Base-by-base conservation (phyloP, 345 rosid species). In the Reutealis trisperma region DNA sequence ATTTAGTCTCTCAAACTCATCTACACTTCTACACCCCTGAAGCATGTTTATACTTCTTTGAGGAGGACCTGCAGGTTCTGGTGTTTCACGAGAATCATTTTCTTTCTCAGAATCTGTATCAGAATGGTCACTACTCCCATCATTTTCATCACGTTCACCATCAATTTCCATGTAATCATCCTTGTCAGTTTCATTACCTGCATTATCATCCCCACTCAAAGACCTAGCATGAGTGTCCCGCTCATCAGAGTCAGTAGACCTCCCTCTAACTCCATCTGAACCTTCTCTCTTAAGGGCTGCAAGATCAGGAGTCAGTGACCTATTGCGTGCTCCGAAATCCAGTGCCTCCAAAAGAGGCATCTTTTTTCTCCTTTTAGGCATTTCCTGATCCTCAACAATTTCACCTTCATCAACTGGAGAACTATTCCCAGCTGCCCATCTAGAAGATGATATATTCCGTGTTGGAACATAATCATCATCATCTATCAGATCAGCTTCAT, bases 11-110 rank as follows among this genome's bases (percentile, higher is more conserved):
- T 91, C 98, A 79, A 93, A 96, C 84, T 96, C 99, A 37, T 96
- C 97, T 80, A 96, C 99, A 83, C 97, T 92, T 89, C 98, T 89
- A 84, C 99, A 96, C 24, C 98, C 98, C 82, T 82, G 89, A 82
- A 96, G 97, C 99, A 92, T 96, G 88, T 90, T 94, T 69, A 96
- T 79, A 86, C 90, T 88, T 86, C 99, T 90, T 79, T 86, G 88
- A 34, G 93, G 93, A 76, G 81, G 87, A 83, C 82, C 86, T 49
- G 81, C 83, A 78, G 89, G 83, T 77, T 89, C 97, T 83, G 90
- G 87, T 19, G 86, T 83, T 41, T 78, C 91, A 49, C 10, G 83
- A 73, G 84, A 87, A 82, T 81, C 84, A 70, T 58, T 80, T 30
- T 87, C 91, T 62, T 84, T 82, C 74, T 85, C 93, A 18, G 94